Evolutionary conservation across 228 moss, liverwort and hornwort genomes (phyloP).

Genomic region (Sphagnum fallax): DNA sequence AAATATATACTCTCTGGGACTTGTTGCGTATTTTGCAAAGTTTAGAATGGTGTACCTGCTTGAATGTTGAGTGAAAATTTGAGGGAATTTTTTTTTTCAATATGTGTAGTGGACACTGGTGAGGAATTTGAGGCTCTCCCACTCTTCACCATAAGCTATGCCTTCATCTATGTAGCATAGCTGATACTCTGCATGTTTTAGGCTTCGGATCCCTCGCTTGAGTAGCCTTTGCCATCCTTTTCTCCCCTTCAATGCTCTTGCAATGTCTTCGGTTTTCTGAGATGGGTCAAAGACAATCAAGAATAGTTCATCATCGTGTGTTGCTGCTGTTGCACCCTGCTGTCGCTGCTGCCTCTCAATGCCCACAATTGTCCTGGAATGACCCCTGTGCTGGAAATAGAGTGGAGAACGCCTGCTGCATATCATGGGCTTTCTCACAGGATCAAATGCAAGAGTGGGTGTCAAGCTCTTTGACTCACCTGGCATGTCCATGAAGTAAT

Average conservation of each 20-base stretch:
- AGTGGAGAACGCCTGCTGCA: slow-evolving; percentile 58
- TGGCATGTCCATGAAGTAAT: slow-evolving; percentile 31
- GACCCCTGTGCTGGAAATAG: slow-evolving; percentile 76
- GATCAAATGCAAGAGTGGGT: not conserved
- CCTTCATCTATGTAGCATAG: slow-evolving; percentile 60
- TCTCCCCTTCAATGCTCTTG: slow-evolving; percentile 22
- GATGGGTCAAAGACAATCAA: slow-evolving; percentile 71
- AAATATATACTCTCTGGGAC: too few relatives aligned
- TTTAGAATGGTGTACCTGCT: too few relatives aligned
- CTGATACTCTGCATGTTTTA: slow-evolving; percentile 65
- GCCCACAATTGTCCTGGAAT: slow-evolving; percentile 77
- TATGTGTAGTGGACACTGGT: slow-evolving; percentile 61
- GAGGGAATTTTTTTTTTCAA: slow-evolving; percentile 6
- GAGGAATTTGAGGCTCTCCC: slow-evolving; percentile 52
- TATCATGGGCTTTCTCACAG: slow-evolving; percentile 5
- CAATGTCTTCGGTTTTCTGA: slow-evolving; percentile 23
- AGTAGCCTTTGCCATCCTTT: slow-evolving; percentile 59
- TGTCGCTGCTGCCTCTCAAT: slow-evolving; percentile 41
- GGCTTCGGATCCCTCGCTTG: slow-evolving; percentile 33
- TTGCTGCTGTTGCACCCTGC: slow-evolving; percentile 1
- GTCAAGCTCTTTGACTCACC: not conserved
- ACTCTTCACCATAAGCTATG: slow-evolving; percentile 42
- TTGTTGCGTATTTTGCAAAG: too few relatives aligned
- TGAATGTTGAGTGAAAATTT: too few relatives aligned
- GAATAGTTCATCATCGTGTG: slow-evolving; percentile 30